Evolutionary conservation across 495 filamentous ascomycete species (phyloP), one percentile per base, ranked within the genome.

Genomic region (Penicillium taxi): DNA sequence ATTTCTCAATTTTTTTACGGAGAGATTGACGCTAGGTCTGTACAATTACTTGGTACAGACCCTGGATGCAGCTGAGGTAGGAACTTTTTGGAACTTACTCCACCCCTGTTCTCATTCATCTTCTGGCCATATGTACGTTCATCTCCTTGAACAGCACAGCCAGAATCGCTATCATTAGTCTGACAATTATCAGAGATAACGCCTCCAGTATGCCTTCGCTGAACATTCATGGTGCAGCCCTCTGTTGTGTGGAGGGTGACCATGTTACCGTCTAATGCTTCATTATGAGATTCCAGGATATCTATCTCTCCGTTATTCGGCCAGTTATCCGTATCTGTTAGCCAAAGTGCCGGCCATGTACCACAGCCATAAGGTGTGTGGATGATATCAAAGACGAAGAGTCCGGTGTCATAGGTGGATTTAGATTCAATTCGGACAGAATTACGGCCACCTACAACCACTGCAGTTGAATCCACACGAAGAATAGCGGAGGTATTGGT

Each of bases 271-370:
- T 60, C 50, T 0, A 57, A 63, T 9, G 53, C 70, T 9, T 54
- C 45, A 24, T 74, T 74, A 16, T 58, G 58, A 6, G 63, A 50
- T 39, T 74, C 70, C 7, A 74, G 36, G 12, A 72, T 46, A 42
- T 74, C 70, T 17, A 74, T 72, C 41, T 74, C 70, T 6, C 70
- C 70, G 28, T 72, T 68, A 0, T 22, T 34, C 0, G 79, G 79
- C 79, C 79, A 83, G 22, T 73, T 69, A 12, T 62, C 49, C 0
- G 72, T 69, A 11, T 72, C 78, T 1, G 75, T 75, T 6, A 82
- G 53, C 79, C 79, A 83, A 14, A 84, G 71, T 0, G 74, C 74
- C 0, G 72, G 72, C 73, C 73, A 76, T 9, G 71, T 74, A 1
- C 59, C 71, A 41, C 72, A 77, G 12, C 67, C 69, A 30, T 61